phyloP scores from a whole-genome alignment of 1,139 yeast species.

The Geotrichum histeridarum region DNA sequence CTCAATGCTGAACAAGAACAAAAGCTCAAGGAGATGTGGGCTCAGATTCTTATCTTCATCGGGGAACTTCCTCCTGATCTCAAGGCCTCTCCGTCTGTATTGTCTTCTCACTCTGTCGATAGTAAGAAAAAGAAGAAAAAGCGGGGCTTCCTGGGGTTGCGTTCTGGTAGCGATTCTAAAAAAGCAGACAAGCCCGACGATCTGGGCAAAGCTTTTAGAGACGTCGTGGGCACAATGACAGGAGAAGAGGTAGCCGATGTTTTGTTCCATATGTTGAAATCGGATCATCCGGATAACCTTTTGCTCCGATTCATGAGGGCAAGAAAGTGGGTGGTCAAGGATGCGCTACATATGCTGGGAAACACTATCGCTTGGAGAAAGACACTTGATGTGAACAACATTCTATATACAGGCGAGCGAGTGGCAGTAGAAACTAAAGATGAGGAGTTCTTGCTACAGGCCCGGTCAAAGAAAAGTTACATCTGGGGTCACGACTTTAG shows the following conservation, averaged over 20 bases:
- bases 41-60: conserved; percentile 54
- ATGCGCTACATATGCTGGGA: conserved; percentile 61
- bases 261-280: conserved; percentile 51
- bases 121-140: conserved; percentile 28
- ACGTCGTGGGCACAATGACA: conserved; percentile 7
- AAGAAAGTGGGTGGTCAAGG: conserved; percentile 64
- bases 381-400: conserved; percentile 52
- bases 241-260: conserved; percentile 23
- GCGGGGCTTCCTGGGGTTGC: conserved; percentile 28
- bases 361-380: conserved; percentile 66
- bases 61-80: conserved; percentile 50
- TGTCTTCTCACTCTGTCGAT: conserved; percentile 25
- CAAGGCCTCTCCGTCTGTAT: conserved; percentile 25
- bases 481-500: conserved; percentile 59
- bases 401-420: conserved; percentile 60
- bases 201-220: conserved; percentile 20
- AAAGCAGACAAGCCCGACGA: conserved; percentile 11
- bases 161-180: conserved; percentile 21
- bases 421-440: conserved; percentile 38
- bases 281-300: conserved; percentile 67
- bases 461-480: conserved; percentile 55
- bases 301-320: conserved; percentile 65
- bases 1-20: conserved; percentile 60
- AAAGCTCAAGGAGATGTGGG: conserved; percentile 71
- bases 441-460: conserved; percentile 48